These are phyloP conservation scores for Mortierella sp. DNA, from an alignment of 371 early-diverging fungal genomes.

Conservation along the genomic window DNA sequence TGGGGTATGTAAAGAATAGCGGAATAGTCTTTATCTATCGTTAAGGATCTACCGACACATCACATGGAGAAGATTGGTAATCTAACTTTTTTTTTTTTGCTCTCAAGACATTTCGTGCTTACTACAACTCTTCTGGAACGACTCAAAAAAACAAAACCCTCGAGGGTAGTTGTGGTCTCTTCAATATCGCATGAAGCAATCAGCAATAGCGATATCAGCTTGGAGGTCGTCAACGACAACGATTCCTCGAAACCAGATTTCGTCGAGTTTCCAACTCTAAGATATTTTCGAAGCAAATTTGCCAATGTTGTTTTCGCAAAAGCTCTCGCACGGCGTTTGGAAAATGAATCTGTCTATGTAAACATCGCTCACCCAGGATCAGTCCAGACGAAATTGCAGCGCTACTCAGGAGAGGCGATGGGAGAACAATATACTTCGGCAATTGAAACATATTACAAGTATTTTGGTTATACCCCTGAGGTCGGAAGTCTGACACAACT, in stretches of 20 bases:
- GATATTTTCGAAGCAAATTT: conserved; percentile 70
- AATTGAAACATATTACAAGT: background rate
- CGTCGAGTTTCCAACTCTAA: background rate
- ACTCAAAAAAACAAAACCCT: conserved; percentile 61
- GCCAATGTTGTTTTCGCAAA: conserved; percentile 76
- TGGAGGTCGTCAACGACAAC: conserved; percentile 59
- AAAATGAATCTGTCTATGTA: conserved; percentile 48
- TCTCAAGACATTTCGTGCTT: conserved; percentile 59
- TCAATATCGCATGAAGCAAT: conserved; percentile 59
- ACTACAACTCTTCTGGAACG: conserved; percentile 69
- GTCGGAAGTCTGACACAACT: conserved; percentile 71
- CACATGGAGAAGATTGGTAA: background rate
- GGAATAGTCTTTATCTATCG: background rate
- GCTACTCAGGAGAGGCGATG: background rate
- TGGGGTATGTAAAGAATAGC: conserved; percentile 55
- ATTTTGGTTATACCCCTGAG: background rate
- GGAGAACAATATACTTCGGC: background rate
- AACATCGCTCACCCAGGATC: conserved; percentile 34
- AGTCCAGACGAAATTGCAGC: background rate
- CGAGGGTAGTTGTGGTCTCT: conserved; percentile 66
- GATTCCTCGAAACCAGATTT: background rate
- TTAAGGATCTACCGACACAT: no score
- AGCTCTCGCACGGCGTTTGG: conserved; percentile 59
- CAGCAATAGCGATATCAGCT: conserved; percentile 23
- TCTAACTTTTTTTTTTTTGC: conserved; percentile 1